phyloP scores from a whole-genome alignment of 495 filamentous ascomycete genomes.

The Trypethelium eluteriae region DNA sequence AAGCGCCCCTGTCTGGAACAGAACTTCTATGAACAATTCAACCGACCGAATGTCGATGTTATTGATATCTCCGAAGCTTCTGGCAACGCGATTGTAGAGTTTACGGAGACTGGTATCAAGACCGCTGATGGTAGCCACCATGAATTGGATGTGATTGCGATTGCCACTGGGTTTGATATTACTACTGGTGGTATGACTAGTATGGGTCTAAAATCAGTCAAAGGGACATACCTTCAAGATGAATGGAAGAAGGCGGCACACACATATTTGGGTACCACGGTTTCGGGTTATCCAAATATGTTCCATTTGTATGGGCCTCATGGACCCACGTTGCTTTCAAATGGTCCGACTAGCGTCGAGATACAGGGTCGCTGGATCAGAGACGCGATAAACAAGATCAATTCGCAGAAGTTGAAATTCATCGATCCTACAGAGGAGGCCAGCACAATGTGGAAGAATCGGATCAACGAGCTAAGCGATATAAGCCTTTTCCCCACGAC shows the following conservation, averaged over 20 bases:
- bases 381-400: constrained; percentile 40
- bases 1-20: constrained; percentile 50
- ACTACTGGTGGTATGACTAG: constrained; percentile 44
- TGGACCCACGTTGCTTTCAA: constrained; percentile 43
- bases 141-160: constrained; percentile 43
- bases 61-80: constrained; percentile 38
- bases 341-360: constrained; percentile 47
- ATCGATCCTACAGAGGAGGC: constrained; percentile 39
- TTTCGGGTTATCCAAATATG: constrained; percentile 47
- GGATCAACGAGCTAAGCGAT: constrained; percentile 22
- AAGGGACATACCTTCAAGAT: constrained; percentile 36
- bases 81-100: constrained; percentile 42
- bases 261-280: constrained; percentile 46
- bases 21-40: constrained; percentile 53
- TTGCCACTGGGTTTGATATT: constrained; percentile 51
- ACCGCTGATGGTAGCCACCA: constrained; percentile 35
- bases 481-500: constrained; percentile 28
- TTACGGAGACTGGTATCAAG: constrained; percentile 42
- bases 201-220: constrained; percentile 41
- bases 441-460: constrained; percentile 37
- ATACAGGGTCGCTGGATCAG: constrained; percentile 49
- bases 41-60: constrained; percentile 47
- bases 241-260: constrained; percentile 44
- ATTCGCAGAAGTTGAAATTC: constrained; percentile 30
- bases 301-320: constrained; percentile 46